phyloP scores from a whole-genome alignment of 352 stramenopile genomes.

The Aphanomyces stellatus region DNA sequence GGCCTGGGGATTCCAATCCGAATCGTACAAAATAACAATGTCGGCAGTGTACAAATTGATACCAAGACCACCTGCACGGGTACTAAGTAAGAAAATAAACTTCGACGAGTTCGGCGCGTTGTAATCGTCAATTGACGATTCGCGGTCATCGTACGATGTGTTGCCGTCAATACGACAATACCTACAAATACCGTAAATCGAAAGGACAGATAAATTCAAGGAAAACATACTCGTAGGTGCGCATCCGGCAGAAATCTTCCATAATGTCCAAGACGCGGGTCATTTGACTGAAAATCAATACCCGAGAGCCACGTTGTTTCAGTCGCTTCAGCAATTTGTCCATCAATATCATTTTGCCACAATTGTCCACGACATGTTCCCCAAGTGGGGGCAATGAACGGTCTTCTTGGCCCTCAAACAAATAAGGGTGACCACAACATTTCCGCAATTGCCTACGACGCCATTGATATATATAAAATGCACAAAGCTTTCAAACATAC shows the following conservation, averaged over 20 bases:
- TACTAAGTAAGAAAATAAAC: slow-evolving; percentile 98
- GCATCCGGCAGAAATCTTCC: slow-evolving; percentile 94
- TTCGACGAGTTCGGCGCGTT: slow-evolving; percentile 94
- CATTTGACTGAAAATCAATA: slow-evolving; percentile 92
- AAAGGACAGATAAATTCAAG: background rate
- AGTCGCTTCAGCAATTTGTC: slow-evolving; percentile 89
- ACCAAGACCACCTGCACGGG: slow-evolving; percentile 93
- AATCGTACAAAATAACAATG: slow-evolving; percentile 98
- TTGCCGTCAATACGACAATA: slow-evolving; percentile 82
- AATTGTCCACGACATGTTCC: slow-evolving; percentile 96
- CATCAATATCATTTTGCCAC: slow-evolving; percentile 96
- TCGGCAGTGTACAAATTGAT: slow-evolving; percentile 99
- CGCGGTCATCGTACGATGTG: slow-evolving; percentile 79
- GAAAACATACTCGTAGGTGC: slow-evolving; percentile 62
- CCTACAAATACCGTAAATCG: slow-evolving; percentile 6
- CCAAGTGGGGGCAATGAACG: slow-evolving; percentile 89
- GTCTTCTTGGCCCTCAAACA: slow-evolving; percentile 95
- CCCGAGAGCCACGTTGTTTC: slow-evolving; percentile 80
- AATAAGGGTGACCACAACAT: slow-evolving; percentile 87
- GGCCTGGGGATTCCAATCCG: slow-evolving; percentile 97
- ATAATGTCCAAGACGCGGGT: slow-evolving; percentile 91
- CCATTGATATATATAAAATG: background rate
- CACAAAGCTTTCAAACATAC: slow-evolving; percentile 12
- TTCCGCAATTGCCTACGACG: slow-evolving; percentile 53
- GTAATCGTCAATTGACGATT: slow-evolving; percentile 88